Evolutionary conservation across 1,284 basidiomycete species (phyloP).

Genomic region (Pseudozyma sp.): DNA sequence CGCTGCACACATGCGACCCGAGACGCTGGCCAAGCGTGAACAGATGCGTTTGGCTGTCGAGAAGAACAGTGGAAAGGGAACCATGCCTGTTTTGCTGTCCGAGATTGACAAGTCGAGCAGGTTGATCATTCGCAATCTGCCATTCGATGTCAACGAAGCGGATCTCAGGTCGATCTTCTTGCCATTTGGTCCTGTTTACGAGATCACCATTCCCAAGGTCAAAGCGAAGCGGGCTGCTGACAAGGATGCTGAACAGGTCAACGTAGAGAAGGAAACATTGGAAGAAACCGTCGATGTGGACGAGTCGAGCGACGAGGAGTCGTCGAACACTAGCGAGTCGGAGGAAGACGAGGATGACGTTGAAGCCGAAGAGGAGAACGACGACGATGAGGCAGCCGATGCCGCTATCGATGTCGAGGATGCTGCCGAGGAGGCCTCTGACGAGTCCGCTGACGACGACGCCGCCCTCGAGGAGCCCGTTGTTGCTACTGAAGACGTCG

Average conservation of each 20-base stretch:
- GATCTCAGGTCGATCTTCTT: constrained; percentile 89
- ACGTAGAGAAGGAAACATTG: constrained; percentile 34
- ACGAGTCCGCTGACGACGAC: neutral
- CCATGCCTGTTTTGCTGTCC: constrained; percentile 42
- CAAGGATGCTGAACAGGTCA: constrained; percentile 29
- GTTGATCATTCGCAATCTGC: constrained; percentile 91
- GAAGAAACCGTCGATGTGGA: constrained; percentile 29
- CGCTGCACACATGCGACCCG: constrained; percentile 70
- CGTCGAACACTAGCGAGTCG: constrained; percentile 8
- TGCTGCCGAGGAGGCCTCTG: constrained; percentile 65
- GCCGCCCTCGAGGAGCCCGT: constrained; percentile 70
- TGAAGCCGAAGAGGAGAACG: constrained; percentile 43
- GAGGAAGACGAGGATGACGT: constrained; percentile 16
- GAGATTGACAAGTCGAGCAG: constrained; percentile 73
- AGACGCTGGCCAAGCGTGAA: constrained; percentile 69
- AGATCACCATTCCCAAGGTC: constrained; percentile 79
- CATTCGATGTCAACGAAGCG: constrained; percentile 76
- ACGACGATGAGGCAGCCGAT: constrained; percentile 71
- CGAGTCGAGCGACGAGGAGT: constrained; percentile 14
- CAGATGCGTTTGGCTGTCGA: constrained; percentile 69
- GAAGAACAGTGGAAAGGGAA: constrained; percentile 47
- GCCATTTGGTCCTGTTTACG: constrained; percentile 87
- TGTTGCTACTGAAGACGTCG: constrained; percentile 76
- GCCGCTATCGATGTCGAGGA: constrained; percentile 46
- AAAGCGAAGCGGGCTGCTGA: constrained; percentile 50